phyloP scores from a whole-genome alignment of 2,329 filamentous ascomycete species.

The Paracorniculantispora psalliotae region DNA sequence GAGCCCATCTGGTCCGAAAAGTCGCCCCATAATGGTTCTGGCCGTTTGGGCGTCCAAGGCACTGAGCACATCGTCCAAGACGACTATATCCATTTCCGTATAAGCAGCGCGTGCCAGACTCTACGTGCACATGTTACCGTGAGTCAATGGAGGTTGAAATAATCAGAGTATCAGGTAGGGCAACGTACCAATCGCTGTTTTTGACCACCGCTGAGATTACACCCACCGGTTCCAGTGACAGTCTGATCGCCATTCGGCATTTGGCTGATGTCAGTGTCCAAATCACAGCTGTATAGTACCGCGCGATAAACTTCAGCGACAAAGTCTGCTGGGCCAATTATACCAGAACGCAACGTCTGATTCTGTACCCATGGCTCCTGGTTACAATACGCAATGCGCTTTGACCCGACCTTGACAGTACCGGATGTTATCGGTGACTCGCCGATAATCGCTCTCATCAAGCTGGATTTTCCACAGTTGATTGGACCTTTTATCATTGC shows the following conservation, averaged over 20 bases:
- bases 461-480: not conserved
- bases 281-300: not conserved
- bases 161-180: not conserved
- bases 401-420: not conserved
- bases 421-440: not conserved
- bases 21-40: not conserved
- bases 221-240: not conserved
- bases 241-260: not conserved
- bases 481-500: conserved; percentile 1
- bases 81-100: not conserved
- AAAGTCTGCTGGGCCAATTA: not conserved
- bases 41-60: not conserved
- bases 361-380: not conserved
- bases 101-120: not conserved
- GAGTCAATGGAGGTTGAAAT: not conserved
- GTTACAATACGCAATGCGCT: not conserved
- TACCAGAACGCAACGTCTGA: not conserved
- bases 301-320: not conserved
- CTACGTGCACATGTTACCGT: too few species aligned
- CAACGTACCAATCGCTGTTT: not conserved
- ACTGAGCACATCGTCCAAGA: not conserved
- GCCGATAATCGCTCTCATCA: not conserved
- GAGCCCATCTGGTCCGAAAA: not conserved
- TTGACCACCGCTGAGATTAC: not conserved
- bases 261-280: not conserved